phyloP scores from a whole-genome alignment of 1,284 basidiomycete species.

The Pyrrhoderma lamaoense region DNA sequence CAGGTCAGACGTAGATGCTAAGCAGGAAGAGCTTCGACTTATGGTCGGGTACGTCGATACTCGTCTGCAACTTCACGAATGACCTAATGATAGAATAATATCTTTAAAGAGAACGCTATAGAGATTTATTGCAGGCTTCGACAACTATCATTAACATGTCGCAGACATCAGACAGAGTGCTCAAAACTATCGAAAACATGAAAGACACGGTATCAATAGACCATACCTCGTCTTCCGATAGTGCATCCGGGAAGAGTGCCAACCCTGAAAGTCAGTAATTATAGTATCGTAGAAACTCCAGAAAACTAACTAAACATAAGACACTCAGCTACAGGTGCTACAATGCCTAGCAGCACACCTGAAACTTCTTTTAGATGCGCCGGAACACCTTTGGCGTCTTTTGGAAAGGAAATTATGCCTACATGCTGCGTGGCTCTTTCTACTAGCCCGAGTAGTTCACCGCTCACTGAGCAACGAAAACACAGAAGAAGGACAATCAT shows the following conservation, averaged over 20 bases:
- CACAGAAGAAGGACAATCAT: slow-evolving; percentile 52
- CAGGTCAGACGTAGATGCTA: slow-evolving; percentile 82
- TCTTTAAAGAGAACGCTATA: slow-evolving; percentile 83
- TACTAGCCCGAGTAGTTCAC: slow-evolving; percentile 77
- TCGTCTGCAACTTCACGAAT: slow-evolving; percentile 24
- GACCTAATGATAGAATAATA: slow-evolving; percentile 33
- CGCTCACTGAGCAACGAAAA: slow-evolving; percentile 54
- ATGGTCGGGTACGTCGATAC: slow-evolving; percentile 85
- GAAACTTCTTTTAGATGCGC: slow-evolving; percentile 80
- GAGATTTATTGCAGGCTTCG: slow-evolving; percentile 87
- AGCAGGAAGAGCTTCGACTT: slow-evolving; percentile 84
- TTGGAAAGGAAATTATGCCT: slow-evolving; percentile 74
- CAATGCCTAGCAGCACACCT: slow-evolving; percentile 80
- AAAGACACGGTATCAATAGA: slow-evolving; percentile 24
- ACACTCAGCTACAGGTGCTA: slow-evolving; percentile 58
- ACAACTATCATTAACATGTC: slow-evolving; percentile 78
- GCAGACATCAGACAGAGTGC: slow-evolving; percentile 55
- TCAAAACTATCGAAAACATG: slow-evolving; percentile 53
- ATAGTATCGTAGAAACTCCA: neutral
- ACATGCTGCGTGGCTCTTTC: slow-evolving; percentile 79
- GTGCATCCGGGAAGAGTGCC: slow-evolving; percentile 27
- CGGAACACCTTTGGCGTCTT: slow-evolving; percentile 82
- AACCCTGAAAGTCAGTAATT: slow-evolving; percentile 6
- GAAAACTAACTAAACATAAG: slow-evolving; percentile 31
- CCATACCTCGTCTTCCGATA: slow-evolving; percentile 38